A percentile compares a stretch with the other conserved stretches of the same genome.
Conservation (phyloP, 495 filamentous ascomycete species). For the Diplogelasinospora grovesii region DNA sequence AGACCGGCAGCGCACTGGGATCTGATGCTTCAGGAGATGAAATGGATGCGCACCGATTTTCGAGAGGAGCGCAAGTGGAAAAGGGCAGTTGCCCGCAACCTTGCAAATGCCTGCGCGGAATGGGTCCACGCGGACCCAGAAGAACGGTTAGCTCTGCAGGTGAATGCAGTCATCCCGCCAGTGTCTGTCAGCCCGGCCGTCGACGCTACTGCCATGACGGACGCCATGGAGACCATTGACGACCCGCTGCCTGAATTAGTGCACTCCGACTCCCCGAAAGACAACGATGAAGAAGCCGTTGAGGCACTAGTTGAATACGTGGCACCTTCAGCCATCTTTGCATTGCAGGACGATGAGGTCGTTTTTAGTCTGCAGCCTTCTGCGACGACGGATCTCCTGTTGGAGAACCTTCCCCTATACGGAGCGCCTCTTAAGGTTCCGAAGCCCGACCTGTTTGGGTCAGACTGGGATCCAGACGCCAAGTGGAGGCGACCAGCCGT, state of each 20-base stretch:
- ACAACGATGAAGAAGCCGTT: constrained; percentile 39
- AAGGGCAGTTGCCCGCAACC: constrained; percentile 64
- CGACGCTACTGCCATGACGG: constrained; percentile 21
- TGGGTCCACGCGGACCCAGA: constrained; percentile 60
- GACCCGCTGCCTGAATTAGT: constrained; percentile 64
- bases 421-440: constrained; percentile 55
- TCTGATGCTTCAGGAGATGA: constrained; percentile 80
- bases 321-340: constrained; percentile 73
- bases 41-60: constrained; percentile 96
- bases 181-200: constrained; percentile 5
- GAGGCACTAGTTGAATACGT: constrained; percentile 39
- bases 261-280: constrained; percentile 43
- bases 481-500: constrained; percentile 68
- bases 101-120: constrained; percentile 74
- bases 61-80: constrained; percentile 93
- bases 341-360: constrained; percentile 72
- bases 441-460: constrained; percentile 45
- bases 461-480: constrained; percentile 58
- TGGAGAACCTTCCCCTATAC: constrained; percentile 79
- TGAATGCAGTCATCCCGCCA: constrained; percentile 47
- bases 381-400: constrained; percentile 68
- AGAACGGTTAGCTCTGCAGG: constrained; percentile 58
- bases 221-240: constrained; percentile 16
- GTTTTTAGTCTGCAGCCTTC: constrained; percentile 72
- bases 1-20: constrained; percentile 74